Percentiles rank a stretch among this genome's conserved stretches.
phyloP scores from a whole-genome alignment of 495 filamentous ascomycete species.

The Cercophora scortea region DNA sequence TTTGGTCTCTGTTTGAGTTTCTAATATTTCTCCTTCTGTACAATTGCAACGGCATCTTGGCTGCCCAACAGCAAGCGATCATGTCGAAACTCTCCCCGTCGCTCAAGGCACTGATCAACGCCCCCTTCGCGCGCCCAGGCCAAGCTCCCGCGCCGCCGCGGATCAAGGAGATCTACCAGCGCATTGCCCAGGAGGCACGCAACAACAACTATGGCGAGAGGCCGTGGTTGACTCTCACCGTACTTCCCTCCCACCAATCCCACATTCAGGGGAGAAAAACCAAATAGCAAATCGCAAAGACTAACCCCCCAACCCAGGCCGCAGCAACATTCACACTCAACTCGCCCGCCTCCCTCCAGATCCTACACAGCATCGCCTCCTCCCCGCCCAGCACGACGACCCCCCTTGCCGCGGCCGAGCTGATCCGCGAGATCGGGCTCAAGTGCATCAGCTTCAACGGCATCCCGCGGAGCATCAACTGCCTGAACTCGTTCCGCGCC shows the following conservation, averaged over 20 bases:
- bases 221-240: constrained; percentile 60
- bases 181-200: constrained; percentile 47
- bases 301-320: constrained; percentile 12
- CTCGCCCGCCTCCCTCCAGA: constrained; percentile 23
- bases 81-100: constrained; percentile 64
- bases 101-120: constrained; percentile 66
- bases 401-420: constrained; percentile 53
- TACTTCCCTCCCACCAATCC: constrained; percentile 10
- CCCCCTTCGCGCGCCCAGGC: constrained; percentile 56
- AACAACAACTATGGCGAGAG: constrained; percentile 47
- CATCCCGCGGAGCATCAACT: constrained; percentile 75
- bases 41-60: too few species aligned
- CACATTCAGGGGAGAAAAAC: background rate
- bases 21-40: too few species aligned
- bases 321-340: constrained; percentile 31
- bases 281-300: background rate
- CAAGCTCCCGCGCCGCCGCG: constrained; percentile 54
- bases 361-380: constrained; percentile 43
- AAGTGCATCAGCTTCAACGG: constrained; percentile 84
- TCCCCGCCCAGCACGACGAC: constrained; percentile 12
- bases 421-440: constrained; percentile 71
- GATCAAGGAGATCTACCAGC: constrained; percentile 52
- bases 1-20: too few species aligned
- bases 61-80: background rate
- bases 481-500: constrained; percentile 59